Base-by-base conservation (phyloP, 169 alveolate genomes). In the Plasmodium inui region DNA sequence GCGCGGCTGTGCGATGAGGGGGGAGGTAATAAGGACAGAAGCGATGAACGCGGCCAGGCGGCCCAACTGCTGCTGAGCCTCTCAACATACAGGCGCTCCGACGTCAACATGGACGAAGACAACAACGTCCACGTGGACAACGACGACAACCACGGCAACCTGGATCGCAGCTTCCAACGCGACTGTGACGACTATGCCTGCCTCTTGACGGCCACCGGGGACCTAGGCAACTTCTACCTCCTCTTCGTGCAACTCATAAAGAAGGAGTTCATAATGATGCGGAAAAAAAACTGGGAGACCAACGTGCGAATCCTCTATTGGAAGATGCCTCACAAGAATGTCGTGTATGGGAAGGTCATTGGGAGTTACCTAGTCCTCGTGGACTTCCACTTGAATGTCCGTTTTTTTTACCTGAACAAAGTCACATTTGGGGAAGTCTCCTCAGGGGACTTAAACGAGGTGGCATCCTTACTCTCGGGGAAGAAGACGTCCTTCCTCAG, bases 301-400 rank as follows among this genome's bases (percentile, higher is more conserved):
- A 41, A 86, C 32, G 37, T 55, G 30, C 32, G 32, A 30, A 10
- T 86, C 22, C 76, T 74, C 67, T 86, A 28, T 32, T 76, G 17
- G 61, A 19, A 28, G 19, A 28, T 86, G 41, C 55, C 19, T 26
- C 50, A 50, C 19, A 76, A 14, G 17, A 28, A 76, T 53, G 39
- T 86, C 28, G 82, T 86, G 1, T 86, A 74, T 70, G 78, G 72
- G 17, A 86, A 86, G 30, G 78, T 74, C 39, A 86, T 86, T 74
- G 93, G 93, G 4, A 86, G 30, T 37, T 86, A 86, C 26, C 30
- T 86, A 55, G 55, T 86, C 28, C 28, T 86, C 19, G 85, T 78
- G 5, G 93, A 86, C 46, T 50, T 53, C 28, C 67, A 34, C 55
- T 19, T 86, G 5, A 73, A 86, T 3, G 67, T 86, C n/a, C 19